Base-by-base conservation (phyloP, 176 grass and related monocot species). In the Triticum monococcum region DNA sequence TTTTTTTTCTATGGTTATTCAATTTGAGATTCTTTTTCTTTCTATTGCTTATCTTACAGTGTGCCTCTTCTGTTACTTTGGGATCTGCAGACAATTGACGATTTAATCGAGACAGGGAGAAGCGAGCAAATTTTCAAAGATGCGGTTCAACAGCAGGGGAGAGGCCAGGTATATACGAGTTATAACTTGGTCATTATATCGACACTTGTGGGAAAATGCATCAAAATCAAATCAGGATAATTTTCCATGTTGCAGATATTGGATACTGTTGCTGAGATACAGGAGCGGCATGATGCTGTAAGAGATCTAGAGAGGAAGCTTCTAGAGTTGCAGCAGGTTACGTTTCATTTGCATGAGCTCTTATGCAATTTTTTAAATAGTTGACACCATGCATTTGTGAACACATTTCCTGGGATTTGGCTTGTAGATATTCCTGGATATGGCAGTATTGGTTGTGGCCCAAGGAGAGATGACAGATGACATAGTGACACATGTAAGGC, bases 71-170 rank as follows among this genome's bases (percentile, higher is more conserved):
- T 48, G 74, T 88, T 87, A 62, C 57, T 77, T 90, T 86, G 52
- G 18, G 25, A 65, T 45, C 62, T 92, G 40, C 71, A 97, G 93
- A 93, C 91, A 28, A 91, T 98, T 90, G 95, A 98, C 67, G 65
- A 86, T 24, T 82, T 95, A 83, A 98, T 95, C 82, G 93, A 98
- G 80, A 95, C 91, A 12, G 95, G 95, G 22, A 91, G 86, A 90
- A 98, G 95, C 82, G 93, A 98, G 69, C 93, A 95, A 85, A 98
- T 98, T 73, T 93, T 98, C 78, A 88, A 98, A 88, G 89, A 98
- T 12, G 93, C 89, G n/a, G 90, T 98, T 85, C 95, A 94, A 85
- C 92, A 87, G 68, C 72, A 50, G 23, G 41, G 72, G 24, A 75
- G 72, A 75, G 72, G 72, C 72, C 41, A 18, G 72, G 41, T 75